A percentile compares a stretch with the other conserved stretches of the same genome.
Conservation (phyloP, 192 early-diverging fungal species). For the Backusella parvicylindrica region DNA sequence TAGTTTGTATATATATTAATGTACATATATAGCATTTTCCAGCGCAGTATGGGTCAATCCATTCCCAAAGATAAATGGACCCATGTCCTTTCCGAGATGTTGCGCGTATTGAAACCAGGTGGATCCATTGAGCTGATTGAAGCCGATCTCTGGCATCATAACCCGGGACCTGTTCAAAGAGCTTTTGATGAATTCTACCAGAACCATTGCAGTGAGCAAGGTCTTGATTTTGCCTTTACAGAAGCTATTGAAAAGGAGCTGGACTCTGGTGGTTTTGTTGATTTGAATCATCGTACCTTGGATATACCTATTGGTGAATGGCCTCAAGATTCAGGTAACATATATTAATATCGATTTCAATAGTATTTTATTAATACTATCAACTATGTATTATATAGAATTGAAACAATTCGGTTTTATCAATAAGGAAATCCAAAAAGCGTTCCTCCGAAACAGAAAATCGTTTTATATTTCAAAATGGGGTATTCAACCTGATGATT, state of each 20-base stretch:
- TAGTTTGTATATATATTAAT: neutral
- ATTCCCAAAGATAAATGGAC: conserved; percentile 26
- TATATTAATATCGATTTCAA: neutral
- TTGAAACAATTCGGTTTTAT: conserved; percentile 40
- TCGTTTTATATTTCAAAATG: conserved; percentile 23
- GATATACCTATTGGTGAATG: conserved; percentile 40
- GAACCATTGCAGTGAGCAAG: conserved; percentile 14
- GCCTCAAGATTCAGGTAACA: conserved; percentile 30
- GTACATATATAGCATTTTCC: conserved; percentile 21
- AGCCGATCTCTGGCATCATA: conserved; percentile 32
- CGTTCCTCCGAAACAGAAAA: conserved; percentile 24
- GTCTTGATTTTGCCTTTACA: conserved; percentile 14
- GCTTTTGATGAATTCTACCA: conserved; percentile 21
- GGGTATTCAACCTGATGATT: conserved; percentile 29
- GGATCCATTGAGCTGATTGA: conserved; percentile 33
- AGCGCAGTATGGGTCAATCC: conserved; percentile 27
- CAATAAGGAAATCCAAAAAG: conserved; percentile 32
- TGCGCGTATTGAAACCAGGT: conserved; percentile 28
- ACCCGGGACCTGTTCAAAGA: conserved; percentile 31
- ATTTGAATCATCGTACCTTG: conserved; percentile 15
- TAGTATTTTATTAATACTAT: neutral
- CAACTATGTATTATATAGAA: conserved; percentile 13
- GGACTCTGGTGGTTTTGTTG: conserved; percentile 15
- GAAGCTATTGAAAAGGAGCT: conserved; percentile 9
- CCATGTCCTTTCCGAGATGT: conserved; percentile 25